Base-by-base conservation (phyloP, 2,329 filamentous ascomycete species). In the Hymenoscyphus scutula region DNA sequence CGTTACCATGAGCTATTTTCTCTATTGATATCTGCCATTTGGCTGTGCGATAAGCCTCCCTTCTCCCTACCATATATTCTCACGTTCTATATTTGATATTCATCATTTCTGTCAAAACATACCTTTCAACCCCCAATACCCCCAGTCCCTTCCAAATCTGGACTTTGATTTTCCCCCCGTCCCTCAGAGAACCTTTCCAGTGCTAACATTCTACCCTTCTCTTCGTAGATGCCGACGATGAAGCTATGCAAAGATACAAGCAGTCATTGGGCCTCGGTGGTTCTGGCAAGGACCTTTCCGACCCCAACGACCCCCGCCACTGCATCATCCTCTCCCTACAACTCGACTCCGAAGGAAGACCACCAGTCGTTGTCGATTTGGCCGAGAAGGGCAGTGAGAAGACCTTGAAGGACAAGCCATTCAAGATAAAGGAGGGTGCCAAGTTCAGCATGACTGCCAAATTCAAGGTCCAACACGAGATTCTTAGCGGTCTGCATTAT, bases 171-270 rank as follows among this genome's bases (percentile, higher is more conserved):
- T 27, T 10, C 23, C 48, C 30, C 23, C 34, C 45, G 11, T 30
- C 3, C 45, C n/a, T 11, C 8, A 37, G 2, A 17, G 10, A 32
- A 34, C 32, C 32, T 6, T 13, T 25, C 23, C 4, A 25, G 41
- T 34, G 27, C 66, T 68, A 61, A 67, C 60, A 57, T 56, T 38
- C 4, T 23, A 25, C 30, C 25, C 59, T 51, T 61, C 48, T 27
- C 19, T 45, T 55, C 56, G 29, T 57, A 73, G 73, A 74, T 65
- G 69, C 69, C 60, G 81, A 90, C 73, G 95, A 99, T 77, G 94
- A 98, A 78, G 95, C 94, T 65, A 89, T 99, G 73, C 91, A 96
- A 80, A 90, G 94, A 74, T 99, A 96, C 90, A 99, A 99, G 83
- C 86, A 94, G 74, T 98, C 94, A 13, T 89, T 99, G 65, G 95